phyloP scores from a whole-genome alignment of 1,139 yeast species.

The Suhomyces coccinellae region DNA sequence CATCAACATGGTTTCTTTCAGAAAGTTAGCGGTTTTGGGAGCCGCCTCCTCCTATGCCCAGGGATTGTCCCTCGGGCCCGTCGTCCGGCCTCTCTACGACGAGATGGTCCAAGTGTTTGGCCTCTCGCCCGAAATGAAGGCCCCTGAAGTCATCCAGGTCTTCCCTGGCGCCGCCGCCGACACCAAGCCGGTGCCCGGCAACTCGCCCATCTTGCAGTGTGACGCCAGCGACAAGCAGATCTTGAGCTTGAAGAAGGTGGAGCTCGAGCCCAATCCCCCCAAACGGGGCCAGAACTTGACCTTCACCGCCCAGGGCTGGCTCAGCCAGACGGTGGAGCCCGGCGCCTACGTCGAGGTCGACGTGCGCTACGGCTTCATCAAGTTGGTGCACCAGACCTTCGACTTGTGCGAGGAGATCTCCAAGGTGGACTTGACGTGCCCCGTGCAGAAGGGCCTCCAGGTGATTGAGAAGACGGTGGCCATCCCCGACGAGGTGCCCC shows the following conservation, averaged over 20 bases:
- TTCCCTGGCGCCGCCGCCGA: constrained; percentile 33
- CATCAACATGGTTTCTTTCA: constrained; percentile 30
- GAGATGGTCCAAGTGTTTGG: constrained; percentile 23
- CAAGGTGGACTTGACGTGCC: constrained; percentile 82
- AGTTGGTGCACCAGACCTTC: constrained; percentile 78
- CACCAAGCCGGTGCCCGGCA: constrained; percentile 82
- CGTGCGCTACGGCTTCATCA: constrained; percentile 89
- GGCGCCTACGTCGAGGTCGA: constrained; percentile 95
- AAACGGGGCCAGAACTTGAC: constrained; percentile 76
- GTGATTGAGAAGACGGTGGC: constrained; percentile 68
- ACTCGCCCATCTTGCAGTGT: constrained; percentile 79
- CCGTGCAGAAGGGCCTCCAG: constrained; percentile 69
- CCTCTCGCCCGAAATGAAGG: constrained; percentile 6
- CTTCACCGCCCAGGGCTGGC: constrained; percentile 67
- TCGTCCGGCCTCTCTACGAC: constrained; percentile 20
- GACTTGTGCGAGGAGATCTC: constrained; percentile 87
- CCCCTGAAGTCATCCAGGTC: constrained; percentile 14
- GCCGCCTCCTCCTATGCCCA: constrained; percentile 17
- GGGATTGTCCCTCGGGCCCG: constrained; percentile 26
- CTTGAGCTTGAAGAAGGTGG: constrained; percentile 59
- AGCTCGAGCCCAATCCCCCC: constrained; percentile 85
- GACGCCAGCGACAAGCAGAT: constrained; percentile 64
- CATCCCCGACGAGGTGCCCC: constrained; percentile 92
- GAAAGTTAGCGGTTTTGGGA: constrained; percentile 21
- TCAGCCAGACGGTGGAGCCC: constrained; percentile 56